Conservation (phyloP, 2,329 filamentous ascomycete genomes). For the Sporothrix schenckii region DNA sequence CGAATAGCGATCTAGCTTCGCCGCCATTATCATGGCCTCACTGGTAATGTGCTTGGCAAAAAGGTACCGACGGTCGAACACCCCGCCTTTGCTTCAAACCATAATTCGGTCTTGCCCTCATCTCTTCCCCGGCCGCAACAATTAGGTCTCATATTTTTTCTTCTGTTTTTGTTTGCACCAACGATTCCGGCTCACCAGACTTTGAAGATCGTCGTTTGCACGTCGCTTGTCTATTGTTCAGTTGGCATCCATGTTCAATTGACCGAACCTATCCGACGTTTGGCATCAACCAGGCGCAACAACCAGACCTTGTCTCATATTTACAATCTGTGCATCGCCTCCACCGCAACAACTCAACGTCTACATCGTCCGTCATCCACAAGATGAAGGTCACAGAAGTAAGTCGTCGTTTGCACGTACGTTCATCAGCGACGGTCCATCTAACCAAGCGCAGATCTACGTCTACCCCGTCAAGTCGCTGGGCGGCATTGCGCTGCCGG, state of each 20-base stretch:
- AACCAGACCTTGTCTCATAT: background rate
- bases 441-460: constrained; percentile 56
- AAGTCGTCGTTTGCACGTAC: background rate
- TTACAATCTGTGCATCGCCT: background rate
- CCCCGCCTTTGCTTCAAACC: background rate
- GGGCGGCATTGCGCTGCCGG: constrained; percentile 59
- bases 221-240: background rate
- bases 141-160: background rate
- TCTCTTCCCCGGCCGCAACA: background rate
- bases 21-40: too few species aligned
- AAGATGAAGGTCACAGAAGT: constrained; percentile 30
- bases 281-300: background rate
- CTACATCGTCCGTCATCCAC: background rate
- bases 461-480: constrained; percentile 75
- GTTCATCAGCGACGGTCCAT: background rate
- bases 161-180: background rate
- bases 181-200: constrained; percentile 9
- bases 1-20: too few species aligned
- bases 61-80: too few species aligned
- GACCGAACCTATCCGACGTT: background rate
- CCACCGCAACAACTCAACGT: background rate
- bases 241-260: background rate
- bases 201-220: constrained; percentile 6
- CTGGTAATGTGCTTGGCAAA: too few species aligned
- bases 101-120: background rate